These are phyloP conservation scores for Astrothelium macrocarpum DNA, from an alignment of 495 filamentous ascomycete species.

Conservation along the genomic window DNA sequence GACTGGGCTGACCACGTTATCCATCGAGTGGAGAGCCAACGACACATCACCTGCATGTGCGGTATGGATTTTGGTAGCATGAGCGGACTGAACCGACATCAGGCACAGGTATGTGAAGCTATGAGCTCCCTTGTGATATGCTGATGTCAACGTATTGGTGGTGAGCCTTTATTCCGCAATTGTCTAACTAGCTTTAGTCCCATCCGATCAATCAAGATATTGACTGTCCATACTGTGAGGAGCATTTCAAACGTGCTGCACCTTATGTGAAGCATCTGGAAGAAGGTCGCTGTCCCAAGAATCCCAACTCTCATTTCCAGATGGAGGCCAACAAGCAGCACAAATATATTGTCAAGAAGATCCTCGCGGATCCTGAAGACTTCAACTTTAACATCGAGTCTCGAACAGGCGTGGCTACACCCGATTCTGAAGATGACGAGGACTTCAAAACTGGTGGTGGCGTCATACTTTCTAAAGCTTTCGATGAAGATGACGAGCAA, in stretches of 20 bases:
- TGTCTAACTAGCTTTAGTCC: slow-evolving; percentile 7
- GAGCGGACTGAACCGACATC: slow-evolving; percentile 39
- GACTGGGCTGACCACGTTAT: slow-evolving; percentile 32
- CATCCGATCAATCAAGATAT: slow-evolving; percentile 39
- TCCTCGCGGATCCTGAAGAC: slow-evolving; percentile 17
- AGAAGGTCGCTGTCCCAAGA: slow-evolving; percentile 32
- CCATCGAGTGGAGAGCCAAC: slow-evolving; percentile 30
- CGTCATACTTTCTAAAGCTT: background rate
- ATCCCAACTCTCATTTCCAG: slow-evolving; percentile 21
- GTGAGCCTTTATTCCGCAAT: background rate
- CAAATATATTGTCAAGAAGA: slow-evolving; percentile 31
- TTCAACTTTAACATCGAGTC: slow-evolving; percentile 1
- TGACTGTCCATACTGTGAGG: slow-evolving; percentile 39
- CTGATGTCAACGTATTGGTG: background rate
- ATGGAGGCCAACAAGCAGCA: slow-evolving; percentile 34
- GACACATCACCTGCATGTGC: slow-evolving; percentile 46
- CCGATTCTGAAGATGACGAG: background rate
- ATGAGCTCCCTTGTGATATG: background rate
- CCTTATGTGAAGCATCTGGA: slow-evolving; percentile 44
- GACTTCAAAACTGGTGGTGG: background rate
- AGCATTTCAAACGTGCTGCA: slow-evolving; percentile 36
- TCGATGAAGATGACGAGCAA: slow-evolving; percentile 2
- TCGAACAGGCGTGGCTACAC: background rate
- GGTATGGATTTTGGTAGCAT: slow-evolving; percentile 41
- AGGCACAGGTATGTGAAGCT: slow-evolving; percentile 35